phyloP scores from a whole-genome alignment of 345 rosid genomes.

The Isatis tinctoria region DNA sequence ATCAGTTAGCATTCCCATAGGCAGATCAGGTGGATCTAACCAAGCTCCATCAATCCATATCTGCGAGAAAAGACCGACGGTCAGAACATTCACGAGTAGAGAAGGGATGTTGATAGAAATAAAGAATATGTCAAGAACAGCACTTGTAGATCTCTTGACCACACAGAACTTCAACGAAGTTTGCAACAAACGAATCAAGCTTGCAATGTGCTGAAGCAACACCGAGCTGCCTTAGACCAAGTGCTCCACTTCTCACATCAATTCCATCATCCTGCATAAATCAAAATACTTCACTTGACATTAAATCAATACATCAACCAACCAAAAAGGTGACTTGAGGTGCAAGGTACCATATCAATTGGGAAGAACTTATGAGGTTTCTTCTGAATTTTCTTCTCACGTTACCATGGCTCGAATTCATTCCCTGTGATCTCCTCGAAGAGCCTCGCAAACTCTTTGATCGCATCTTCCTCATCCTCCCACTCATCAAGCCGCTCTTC shows the following conservation, averaged over 20 bases:
- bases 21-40: conserved; percentile 63
- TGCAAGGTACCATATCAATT: conserved; percentile 56
- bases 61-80: conserved; percentile 17
- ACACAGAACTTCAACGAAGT: conserved; percentile 59
- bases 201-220: conserved; percentile 57
- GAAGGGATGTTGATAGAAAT: neutral
- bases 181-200: conserved; percentile 63
- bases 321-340: neutral
- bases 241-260: conserved; percentile 74
- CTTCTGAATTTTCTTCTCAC: too few relatives aligned
- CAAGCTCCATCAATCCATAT: conserved; percentile 74
- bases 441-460: too few relatives aligned
- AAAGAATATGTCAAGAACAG: neutral
- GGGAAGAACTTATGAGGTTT: conserved; percentile 57
- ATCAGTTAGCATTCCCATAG: conserved; percentile 61
- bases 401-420: too few relatives aligned
- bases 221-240: conserved; percentile 64
- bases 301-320: neutral
- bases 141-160: conserved; percentile 75
- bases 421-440: too few relatives aligned
- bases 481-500: too few relatives aligned
- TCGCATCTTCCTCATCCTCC: too few relatives aligned
- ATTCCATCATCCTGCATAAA: conserved; percentile 57
- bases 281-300: neutral
- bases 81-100: neutral